Conservation (phyloP, 2,329 filamentous ascomycete species). For the Penicillium sp. region DNA sequence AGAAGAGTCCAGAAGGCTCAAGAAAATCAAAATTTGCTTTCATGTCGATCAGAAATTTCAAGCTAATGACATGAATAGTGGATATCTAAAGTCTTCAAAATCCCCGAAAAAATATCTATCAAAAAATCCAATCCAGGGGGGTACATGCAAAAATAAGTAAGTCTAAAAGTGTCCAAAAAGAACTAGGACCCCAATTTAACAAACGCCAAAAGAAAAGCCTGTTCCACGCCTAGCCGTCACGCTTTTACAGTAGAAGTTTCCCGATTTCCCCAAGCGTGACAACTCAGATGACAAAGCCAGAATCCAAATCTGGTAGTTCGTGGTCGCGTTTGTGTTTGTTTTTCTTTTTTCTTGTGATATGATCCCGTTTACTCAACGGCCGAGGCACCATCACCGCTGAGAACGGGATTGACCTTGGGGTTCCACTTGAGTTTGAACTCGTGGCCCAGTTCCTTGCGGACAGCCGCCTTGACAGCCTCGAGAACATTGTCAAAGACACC, state of each 20-base stretch:
- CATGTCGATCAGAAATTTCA: constrained; percentile 11
- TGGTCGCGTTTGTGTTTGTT: constrained; percentile 19
- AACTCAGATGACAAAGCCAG: not conserved
- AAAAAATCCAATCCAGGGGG: constrained; percentile 12
- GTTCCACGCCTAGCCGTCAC: constrained; percentile 11
- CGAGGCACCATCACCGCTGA: constrained; percentile 59
- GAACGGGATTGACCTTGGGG: constrained; percentile 72
- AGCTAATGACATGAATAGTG: constrained; percentile 20
- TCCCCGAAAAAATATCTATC: constrained; percentile 17
- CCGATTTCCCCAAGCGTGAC: constrained; percentile 4
- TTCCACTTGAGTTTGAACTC: constrained; percentile 78
- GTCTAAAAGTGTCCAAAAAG: constrained; percentile 14
- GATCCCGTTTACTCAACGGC: constrained; percentile 59
- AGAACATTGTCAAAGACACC: constrained; percentile 77
- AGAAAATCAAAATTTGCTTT: constrained; percentile 15
- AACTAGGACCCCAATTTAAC: not conserved
- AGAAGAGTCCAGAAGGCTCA: not conserved
- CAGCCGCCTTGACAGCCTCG: constrained; percentile 71
- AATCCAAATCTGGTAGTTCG: constrained; percentile 8
- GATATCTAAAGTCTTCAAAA: constrained; percentile 25
- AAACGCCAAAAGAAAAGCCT: constrained; percentile 19
- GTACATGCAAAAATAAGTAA: constrained; percentile 13
- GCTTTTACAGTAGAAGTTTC: not conserved
- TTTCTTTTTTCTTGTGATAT: not conserved
- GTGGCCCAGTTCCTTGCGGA: constrained; percentile 72